Conservation (phyloP, 805 yeast species). For the Metschnikowia chrysomelidarum region DNA sequence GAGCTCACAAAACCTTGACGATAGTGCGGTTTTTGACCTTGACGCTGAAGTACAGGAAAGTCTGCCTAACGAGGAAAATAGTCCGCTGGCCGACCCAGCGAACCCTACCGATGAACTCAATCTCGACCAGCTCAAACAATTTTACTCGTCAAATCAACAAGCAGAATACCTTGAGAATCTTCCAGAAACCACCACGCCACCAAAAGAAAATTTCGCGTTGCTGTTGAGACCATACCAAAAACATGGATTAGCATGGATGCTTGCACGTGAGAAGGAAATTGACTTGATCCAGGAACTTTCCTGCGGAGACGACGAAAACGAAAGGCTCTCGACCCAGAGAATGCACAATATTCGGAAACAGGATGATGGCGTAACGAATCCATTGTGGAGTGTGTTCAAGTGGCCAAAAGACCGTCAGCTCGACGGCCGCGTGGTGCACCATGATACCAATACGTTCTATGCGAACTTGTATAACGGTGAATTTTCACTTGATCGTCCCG, state of each 20-base stretch:
- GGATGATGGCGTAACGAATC: constrained; percentile 66
- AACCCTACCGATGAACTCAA: constrained; percentile 44
- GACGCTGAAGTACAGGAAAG: too few relatives aligned
- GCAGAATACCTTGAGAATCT: constrained; percentile 52
- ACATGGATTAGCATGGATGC: constrained; percentile 87
- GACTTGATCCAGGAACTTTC: constrained; percentile 38
- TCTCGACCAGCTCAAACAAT: constrained; percentile 69
- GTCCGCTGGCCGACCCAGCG: constrained; percentile 2
- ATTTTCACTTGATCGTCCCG: constrained; percentile 65
- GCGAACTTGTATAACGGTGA: constrained; percentile 81
- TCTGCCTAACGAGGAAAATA: constrained; percentile 2
- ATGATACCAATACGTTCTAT: constrained; percentile 47
- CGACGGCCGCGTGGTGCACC: constrained; percentile 6
- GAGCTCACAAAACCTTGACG: not conserved
- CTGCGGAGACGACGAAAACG: constrained; percentile 18
- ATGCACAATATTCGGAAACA: constrained; percentile 22
- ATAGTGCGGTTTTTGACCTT: constrained; percentile 7
- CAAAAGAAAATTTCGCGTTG: constrained; percentile 48
- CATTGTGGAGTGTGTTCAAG: constrained; percentile 75
- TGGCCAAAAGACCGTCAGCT: constrained; percentile 60
- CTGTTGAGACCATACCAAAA: constrained; percentile 74
- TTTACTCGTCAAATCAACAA: constrained; percentile 72
- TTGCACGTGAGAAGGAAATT: constrained; percentile 69
- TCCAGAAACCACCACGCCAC: constrained; percentile 62
- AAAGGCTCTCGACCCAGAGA: constrained; percentile 26